A percentile compares a stretch with the other conserved stretches of the same genome.
phyloP scores from a whole-genome alignment of 208 protist species.

The Acanthamoeba triangularis region DNA sequence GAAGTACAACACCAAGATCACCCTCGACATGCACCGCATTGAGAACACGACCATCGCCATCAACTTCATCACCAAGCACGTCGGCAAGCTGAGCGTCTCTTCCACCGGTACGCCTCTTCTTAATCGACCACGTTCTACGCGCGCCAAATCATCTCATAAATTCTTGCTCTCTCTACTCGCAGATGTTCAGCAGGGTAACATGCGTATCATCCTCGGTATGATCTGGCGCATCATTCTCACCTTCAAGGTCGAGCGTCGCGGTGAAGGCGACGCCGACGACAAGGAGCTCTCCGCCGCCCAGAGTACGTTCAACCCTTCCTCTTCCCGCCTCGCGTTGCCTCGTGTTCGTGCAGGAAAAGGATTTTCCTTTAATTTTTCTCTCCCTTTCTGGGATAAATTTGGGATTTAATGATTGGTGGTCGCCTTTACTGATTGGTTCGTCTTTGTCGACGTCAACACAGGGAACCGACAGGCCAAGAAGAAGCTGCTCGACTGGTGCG shows the following conservation, averaged over 20 bases:
- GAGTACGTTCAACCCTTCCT: not conserved
- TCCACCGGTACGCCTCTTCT: not conserved
- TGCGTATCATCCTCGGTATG: slow-evolving; percentile 86
- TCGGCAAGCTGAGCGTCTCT: slow-evolving; percentile 76
- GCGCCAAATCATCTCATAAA: not conserved
- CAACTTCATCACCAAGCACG: slow-evolving; percentile 82
- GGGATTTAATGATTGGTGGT: not conserved
- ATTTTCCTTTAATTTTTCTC: not conserved
- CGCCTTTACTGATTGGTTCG: not conserved
- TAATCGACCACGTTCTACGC: not conserved
- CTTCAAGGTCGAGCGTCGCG: slow-evolving; percentile 83
- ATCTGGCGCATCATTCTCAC: slow-evolving; percentile 88
- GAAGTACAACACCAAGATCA: slow-evolving; percentile 72
- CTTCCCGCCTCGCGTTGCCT: not conserved
- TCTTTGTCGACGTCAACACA: not conserved
- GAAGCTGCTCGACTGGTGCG: slow-evolving; percentile 86
- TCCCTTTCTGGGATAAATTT: not conserved
- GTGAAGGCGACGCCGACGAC: slow-evolving; percentile 73
- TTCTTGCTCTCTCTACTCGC: not conserved
- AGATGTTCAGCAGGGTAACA: slow-evolving; percentile 63
- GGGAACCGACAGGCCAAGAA: slow-evolving; percentile 83
- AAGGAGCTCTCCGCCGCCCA: slow-evolving; percentile 43
- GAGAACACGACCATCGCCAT: slow-evolving; percentile 73
- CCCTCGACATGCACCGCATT: slow-evolving; percentile 48
- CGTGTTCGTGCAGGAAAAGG: not conserved